phyloP scores from a whole-genome alignment of 306 rosid species.

The Prunus mume region DNA sequence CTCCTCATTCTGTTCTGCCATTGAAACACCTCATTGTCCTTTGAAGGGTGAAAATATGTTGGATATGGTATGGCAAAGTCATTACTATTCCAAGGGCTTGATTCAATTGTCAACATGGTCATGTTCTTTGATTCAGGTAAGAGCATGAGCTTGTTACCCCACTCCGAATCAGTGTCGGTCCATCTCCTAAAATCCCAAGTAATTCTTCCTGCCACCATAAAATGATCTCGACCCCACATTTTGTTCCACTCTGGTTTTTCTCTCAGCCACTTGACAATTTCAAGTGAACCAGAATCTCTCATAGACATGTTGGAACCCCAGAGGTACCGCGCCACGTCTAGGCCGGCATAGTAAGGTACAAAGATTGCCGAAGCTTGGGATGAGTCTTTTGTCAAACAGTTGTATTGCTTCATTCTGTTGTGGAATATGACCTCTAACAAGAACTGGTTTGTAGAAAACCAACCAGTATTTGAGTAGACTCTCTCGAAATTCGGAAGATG shows the following conservation, averaged over 20 bases:
- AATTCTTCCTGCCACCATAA: slow-evolving; percentile 49
- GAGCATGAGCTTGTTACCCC: slow-evolving; percentile 46
- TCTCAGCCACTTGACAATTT: slow-evolving; percentile 33
- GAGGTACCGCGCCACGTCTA: slow-evolving; percentile 42
- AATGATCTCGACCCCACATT: slow-evolving; percentile 54
- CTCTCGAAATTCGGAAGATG: slow-evolving; percentile 14
- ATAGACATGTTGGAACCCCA: slow-evolving; percentile 32
- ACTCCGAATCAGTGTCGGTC: slow-evolving; percentile 27
- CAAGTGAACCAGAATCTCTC: slow-evolving; percentile 32
- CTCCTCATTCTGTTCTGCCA: slow-evolving; percentile 44
- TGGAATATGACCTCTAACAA: slow-evolving; percentile 46
- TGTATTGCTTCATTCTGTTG: slow-evolving; percentile 37
- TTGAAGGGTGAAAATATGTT: slow-evolving; percentile 48
- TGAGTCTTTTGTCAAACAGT: slow-evolving; percentile 44
- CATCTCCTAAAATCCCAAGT: slow-evolving; percentile 54
- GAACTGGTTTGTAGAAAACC: slow-evolving; percentile 49
- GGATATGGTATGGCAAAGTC: slow-evolving; percentile 56
- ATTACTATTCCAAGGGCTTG: slow-evolving; percentile 41
- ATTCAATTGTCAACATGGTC: slow-evolving; percentile 41
- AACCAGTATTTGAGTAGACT: slow-evolving; percentile 28
- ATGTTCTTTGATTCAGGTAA: slow-evolving; percentile 42
- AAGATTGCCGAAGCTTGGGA: slow-evolving; percentile 39
- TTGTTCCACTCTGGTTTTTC: slow-evolving; percentile 38
- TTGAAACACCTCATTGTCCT: slow-evolving; percentile 28
- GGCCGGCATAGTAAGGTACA: slow-evolving; percentile 46